A percentile compares a stretch with the other conserved stretches of the same genome.
phyloP scores from a whole-genome alignment of 2,329 filamentous ascomycete genomes.

The Pseudocercospora fijiensis region DNA sequence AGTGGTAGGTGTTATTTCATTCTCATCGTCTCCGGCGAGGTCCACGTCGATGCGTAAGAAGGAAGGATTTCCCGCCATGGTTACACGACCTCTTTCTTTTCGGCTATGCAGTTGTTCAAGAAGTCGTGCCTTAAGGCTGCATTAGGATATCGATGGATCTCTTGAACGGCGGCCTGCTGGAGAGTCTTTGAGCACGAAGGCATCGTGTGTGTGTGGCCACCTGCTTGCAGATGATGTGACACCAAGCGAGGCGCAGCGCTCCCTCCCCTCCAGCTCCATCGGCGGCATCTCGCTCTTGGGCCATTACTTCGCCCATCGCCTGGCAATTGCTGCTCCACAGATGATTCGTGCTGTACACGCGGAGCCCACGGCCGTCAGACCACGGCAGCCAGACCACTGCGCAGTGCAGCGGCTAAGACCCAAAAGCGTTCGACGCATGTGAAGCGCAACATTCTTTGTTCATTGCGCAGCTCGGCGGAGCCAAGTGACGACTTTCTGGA shows the following conservation, averaged over 20 bases:
- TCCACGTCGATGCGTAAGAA: slow-evolving; percentile 27
- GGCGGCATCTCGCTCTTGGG: slow-evolving; percentile 10
- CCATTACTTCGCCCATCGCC: slow-evolving; percentile 14
- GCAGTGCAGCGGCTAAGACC: slow-evolving; percentile 5
- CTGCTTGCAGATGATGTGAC: slow-evolving; percentile 12
- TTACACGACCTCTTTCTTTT: slow-evolving; percentile 1
- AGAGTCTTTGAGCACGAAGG: background rate
- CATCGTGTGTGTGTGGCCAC: slow-evolving; percentile 3
- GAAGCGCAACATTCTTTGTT: slow-evolving; percentile 13
- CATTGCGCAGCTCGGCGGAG: background rate
- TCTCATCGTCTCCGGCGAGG: slow-evolving; percentile 14
- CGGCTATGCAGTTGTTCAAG: background rate
- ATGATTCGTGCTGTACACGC: slow-evolving; percentile 12
- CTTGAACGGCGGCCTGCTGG: background rate
- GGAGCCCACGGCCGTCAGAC: slow-evolving; percentile 5
- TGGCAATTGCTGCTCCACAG: slow-evolving; percentile 12
- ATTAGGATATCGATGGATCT: background rate
- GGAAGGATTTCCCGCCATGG: slow-evolving; percentile 24
- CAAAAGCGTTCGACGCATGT: slow-evolving; percentile 7
- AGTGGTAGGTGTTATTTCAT: slow-evolving; percentile 22
- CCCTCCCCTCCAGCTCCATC: slow-evolving; percentile 5
- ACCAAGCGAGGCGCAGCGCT: slow-evolving; percentile 19
- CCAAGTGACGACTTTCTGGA: background rate
- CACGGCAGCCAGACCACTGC: background rate
- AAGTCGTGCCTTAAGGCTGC: slow-evolving; percentile 7